Evolutionary conservation across 108 stramenopile genomes (phyloP).

Genomic region (Skeletonema grethae): DNA sequence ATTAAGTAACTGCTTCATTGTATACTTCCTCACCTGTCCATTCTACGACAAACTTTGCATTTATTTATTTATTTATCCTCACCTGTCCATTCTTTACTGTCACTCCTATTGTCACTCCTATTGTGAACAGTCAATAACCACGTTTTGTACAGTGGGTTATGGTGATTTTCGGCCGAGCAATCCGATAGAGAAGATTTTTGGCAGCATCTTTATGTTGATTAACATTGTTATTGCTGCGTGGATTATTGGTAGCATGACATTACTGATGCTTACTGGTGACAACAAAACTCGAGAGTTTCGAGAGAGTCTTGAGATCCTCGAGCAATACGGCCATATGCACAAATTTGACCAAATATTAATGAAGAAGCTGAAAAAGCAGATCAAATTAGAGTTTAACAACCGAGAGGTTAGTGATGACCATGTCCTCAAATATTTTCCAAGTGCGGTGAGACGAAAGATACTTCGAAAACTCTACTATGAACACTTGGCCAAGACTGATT

Average conservation of each 20-base stretch:
- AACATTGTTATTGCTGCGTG: constrained; percentile 53
- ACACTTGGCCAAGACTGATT: constrained; percentile 34
- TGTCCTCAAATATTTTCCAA: constrained; percentile 52
- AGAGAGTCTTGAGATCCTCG: constrained; percentile 44
- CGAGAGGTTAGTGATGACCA: constrained; percentile 58
- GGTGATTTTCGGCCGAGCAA: constrained; percentile 52
- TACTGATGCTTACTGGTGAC: constrained; percentile 55
- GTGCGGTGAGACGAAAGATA: constrained; percentile 55
- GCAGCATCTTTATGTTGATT: constrained; percentile 50
- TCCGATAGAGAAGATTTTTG: constrained; percentile 37
- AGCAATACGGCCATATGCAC: constrained; percentile 43
- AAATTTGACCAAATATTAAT: constrained; percentile 38
- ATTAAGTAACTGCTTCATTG: too few species aligned
- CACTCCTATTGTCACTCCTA: too few species aligned
- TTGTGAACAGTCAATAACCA: constrained; percentile 34
- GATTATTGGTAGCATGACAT: constrained; percentile 55
- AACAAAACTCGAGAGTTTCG: constrained; percentile 57
- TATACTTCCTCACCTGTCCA: too few species aligned
- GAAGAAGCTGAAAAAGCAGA: constrained; percentile 39
- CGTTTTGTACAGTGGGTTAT: constrained; percentile 59
- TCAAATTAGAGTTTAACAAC: constrained; percentile 53
- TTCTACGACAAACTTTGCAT: too few species aligned
- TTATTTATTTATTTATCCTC: too few species aligned
- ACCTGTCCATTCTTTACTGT: too few species aligned
- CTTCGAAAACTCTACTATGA: constrained; percentile 45